Percentiles rank a stretch among this genome's conserved stretches.
Conservation (phyloP, 1,284 basidiomycete species). For the Lentinula novae-zelandiae region DNA sequence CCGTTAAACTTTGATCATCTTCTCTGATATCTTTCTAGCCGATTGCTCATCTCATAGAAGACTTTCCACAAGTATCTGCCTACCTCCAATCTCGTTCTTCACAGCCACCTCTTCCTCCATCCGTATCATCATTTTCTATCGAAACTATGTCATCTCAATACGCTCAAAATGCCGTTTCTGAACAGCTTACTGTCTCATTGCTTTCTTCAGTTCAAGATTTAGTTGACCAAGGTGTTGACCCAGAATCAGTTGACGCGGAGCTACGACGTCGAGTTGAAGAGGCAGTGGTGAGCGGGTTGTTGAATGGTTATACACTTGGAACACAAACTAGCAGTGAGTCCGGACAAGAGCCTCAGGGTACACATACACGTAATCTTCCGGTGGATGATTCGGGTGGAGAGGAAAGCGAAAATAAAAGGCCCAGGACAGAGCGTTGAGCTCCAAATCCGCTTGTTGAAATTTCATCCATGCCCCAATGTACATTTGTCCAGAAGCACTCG, state of each 20-base stretch:
- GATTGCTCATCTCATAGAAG: constrained; percentile 70
- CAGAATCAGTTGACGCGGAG: constrained; percentile 57
- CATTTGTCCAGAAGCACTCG: background rate
- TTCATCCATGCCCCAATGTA: background rate
- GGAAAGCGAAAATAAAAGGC: constrained; percentile 2
- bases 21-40: constrained; percentile 46
- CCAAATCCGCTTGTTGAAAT: background rate
- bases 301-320: constrained; percentile 52
- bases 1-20: background rate
- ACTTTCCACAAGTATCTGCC: constrained; percentile 73
- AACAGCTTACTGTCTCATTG: constrained; percentile 65
- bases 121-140: constrained; percentile 13
- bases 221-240: constrained; percentile 60
- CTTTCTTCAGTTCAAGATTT: constrained; percentile 65
- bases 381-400: background rate
- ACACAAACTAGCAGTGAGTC: background rate
- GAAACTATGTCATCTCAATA: constrained; percentile 52
- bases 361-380: constrained; percentile 2
- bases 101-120: constrained; percentile 25
- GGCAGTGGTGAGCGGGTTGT: constrained; percentile 59
- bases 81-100: constrained; percentile 53
- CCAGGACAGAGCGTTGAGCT: constrained; percentile 9
- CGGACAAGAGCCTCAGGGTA: background rate
- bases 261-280: constrained; percentile 53
- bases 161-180: constrained; percentile 64